Evolutionary conservation across 192 early-diverging fungal genomes (phyloP).

Genomic region (Rhizophagus clarus): DNA sequence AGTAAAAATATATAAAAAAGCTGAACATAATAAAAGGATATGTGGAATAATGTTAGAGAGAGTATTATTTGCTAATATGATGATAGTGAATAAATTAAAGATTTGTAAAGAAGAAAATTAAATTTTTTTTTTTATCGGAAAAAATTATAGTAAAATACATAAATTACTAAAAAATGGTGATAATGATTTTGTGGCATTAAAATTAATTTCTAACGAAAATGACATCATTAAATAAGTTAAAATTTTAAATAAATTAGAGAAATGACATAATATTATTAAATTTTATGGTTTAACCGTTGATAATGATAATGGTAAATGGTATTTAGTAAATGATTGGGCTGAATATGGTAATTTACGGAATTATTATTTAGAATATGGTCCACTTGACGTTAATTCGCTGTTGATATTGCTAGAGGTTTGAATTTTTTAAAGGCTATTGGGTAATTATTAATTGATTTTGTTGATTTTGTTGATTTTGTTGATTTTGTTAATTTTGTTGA

Average conservation of each 20-base stretch:
- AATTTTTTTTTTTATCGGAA: not conserved
- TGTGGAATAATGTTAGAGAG: constrained; percentile 22
- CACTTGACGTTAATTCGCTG: constrained; percentile 28
- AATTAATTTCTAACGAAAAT: not conserved
- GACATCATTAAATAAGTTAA: not conserved
- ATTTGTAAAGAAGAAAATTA: not conserved
- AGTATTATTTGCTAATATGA: not conserved
- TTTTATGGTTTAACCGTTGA: not conserved
- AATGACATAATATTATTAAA: constrained; percentile 1
- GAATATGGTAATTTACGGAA: constrained; percentile 17
- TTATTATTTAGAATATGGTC: constrained; percentile 34
- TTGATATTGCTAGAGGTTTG: constrained; percentile 40
- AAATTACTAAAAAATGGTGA: not conserved
- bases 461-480: too few species aligned
- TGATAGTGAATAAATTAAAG: not conserved
- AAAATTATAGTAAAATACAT: constrained; percentile 7
- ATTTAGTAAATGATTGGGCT: constrained; percentile 24
- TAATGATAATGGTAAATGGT: not conserved
- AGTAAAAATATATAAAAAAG: constrained; percentile 6
- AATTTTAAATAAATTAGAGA: not conserved
- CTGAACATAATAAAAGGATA: constrained; percentile 29
- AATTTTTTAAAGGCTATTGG: constrained; percentile 41
- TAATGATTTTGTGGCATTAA: too few species aligned
- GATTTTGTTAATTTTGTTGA: too few species aligned
- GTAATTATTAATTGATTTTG: too few species aligned